phyloP scores from a whole-genome alignment of 2,329 filamentous ascomycete genomes.

The Penicillium sp. region DNA sequence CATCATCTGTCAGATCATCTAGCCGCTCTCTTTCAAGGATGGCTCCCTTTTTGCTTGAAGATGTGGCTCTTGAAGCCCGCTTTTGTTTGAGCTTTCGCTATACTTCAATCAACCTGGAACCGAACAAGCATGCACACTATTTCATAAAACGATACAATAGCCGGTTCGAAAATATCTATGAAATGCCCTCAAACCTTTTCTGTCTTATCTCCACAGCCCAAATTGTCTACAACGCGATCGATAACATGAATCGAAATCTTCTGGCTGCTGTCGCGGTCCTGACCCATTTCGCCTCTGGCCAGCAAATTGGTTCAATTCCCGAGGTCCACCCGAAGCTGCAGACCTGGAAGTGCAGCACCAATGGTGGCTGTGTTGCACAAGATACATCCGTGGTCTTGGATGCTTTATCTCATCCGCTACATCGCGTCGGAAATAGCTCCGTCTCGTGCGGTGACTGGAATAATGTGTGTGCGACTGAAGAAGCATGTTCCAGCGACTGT shows the following conservation, averaged over 20 bases:
- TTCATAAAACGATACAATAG: background rate
- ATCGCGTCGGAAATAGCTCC: constrained; percentile 42
- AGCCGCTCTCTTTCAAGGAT: background rate
- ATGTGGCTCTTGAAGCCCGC: background rate
- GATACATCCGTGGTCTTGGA: constrained; percentile 55
- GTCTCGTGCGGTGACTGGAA: constrained; percentile 53
- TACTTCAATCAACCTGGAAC: background rate
- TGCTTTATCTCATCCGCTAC: constrained; percentile 56
- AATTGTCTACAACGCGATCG: background rate
- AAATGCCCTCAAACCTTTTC: background rate
- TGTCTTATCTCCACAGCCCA: background rate
- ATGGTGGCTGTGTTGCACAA: constrained; percentile 53
- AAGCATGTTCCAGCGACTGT: constrained; percentile 56
- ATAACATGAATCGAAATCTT: constrained; percentile 19
- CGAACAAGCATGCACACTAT: no score
- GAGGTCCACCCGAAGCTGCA: constrained; percentile 56
- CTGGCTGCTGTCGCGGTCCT: constrained; percentile 31
- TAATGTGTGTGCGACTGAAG: constrained; percentile 52
- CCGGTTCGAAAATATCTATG: background rate
- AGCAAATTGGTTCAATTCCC: constrained; percentile 50
- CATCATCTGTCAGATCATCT: background rate
- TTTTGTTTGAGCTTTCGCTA: background rate
- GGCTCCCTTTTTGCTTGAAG: background rate
- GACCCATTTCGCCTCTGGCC: constrained; percentile 49
- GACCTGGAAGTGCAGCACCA: constrained; percentile 53